Evolutionary conservation across 805 yeast species (phyloP).

Genomic region (Ogataea populi-albae): DNA sequence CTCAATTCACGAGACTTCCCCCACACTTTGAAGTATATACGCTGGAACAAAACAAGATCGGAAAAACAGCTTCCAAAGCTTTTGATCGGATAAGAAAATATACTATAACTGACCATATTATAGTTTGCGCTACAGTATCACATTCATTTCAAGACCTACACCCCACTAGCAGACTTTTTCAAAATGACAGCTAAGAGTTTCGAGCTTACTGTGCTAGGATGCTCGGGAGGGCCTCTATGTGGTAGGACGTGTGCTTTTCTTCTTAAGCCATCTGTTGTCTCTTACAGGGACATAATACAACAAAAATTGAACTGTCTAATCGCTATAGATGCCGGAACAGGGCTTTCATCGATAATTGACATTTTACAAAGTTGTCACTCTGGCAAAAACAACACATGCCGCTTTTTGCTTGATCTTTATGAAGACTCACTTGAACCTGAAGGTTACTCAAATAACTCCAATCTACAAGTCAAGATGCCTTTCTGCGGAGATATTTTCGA

Average conservation of each 20-base stretch:
- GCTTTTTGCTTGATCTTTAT: conserved; percentile 19
- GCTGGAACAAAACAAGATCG: too few species aligned
- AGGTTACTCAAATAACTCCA: conserved; percentile 9
- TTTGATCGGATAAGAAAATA: too few species aligned
- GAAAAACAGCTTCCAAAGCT: too few species aligned
- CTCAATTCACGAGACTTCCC: too few species aligned
- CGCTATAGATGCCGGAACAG: conserved; percentile 79
- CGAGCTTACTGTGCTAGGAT: conserved; percentile 68
- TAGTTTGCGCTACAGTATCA: too few species aligned
- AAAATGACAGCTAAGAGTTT: too few species aligned
- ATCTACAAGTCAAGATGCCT: conserved; percentile 5
- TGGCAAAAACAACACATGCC: conserved; percentile 3
- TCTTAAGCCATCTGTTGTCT: conserved; percentile 49
- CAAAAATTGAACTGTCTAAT: conserved; percentile 38
- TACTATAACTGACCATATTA: too few species aligned
- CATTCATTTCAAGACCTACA: too few species aligned
- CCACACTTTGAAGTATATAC: too few species aligned
- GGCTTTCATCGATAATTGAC: conserved; percentile 54
- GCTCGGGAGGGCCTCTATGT: conserved; percentile 84
- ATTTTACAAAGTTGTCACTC: conserved; percentile 14
- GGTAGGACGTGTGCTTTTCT: conserved; percentile 65
- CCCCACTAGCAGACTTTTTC: too few species aligned
- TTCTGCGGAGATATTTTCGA: conserved; percentile 7
- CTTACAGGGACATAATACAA: conserved; percentile 39
- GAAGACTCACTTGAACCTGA: conserved; percentile 10